Base-by-base conservation (phyloP, 345 rosid species). In the Aegle marmelos region DNA sequence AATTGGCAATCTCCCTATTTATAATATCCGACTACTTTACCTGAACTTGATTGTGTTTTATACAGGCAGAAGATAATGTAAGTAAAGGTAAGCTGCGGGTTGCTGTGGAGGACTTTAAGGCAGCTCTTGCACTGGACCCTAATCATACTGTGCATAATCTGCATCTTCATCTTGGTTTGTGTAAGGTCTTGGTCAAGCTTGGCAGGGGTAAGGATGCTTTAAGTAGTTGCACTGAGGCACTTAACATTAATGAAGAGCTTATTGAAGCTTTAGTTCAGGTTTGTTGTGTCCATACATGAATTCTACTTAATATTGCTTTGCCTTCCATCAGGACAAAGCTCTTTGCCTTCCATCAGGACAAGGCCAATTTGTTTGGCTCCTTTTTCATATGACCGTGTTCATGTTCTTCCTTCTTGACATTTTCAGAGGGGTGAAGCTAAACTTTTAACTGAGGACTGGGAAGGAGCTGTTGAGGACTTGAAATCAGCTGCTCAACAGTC, bases 201-300 rank as follows among this genome's bases (percentile, higher is more conserved):
- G 99, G 98, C 63, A 88, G 98, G 81, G 99, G 99, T 30, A 92
- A 91, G 79, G 98, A 97, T 53, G 98, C 98, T 75, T 74, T 97
- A 84, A 84, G 76, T 74, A 93, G 95, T 79, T 97, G 99, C 81
- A 87, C 73, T 61, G 92, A 94, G 74, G 98, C 91, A 37, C 98
- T 94, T 72, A 82, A 89, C 76, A 91, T 97, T 21, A 94, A 94
- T 78, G 88, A 75, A 80, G 97, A 97, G 75, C 92, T 97, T 69
- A 85, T 82, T 68, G 98, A 97, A 81, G 98, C 99, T 74, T 80
- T 97, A 77, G 97, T 90, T 83, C 98, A 91, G 99, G 98, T 91
- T 77, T 67, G 82, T 75, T 62, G 65, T 77, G 72, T 72, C 58
- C 48, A 24, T 31, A 45, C 63, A 57, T 81, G 33, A 24, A 67